Base-by-base conservation (phyloP, 2,329 filamentous ascomycete species). In the Fusarium redolens region DNA sequence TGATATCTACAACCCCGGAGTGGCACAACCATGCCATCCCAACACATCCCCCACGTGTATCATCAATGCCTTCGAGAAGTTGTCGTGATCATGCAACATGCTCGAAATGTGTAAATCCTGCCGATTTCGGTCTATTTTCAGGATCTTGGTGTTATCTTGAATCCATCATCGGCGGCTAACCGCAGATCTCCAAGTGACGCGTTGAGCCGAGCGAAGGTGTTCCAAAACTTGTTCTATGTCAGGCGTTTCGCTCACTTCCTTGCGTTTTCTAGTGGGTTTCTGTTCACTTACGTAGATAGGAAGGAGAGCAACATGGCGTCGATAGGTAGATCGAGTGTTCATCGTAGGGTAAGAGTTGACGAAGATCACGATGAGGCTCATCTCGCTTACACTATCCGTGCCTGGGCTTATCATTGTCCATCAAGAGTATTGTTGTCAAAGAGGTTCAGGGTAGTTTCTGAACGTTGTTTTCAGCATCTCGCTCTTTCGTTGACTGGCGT, bases 1-100 rank as follows among this genome's bases (percentile, higher is more conserved):
- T 38, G 65, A 48, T 69, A 65, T 59, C 65, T 59, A 52, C 51
- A 54, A 69, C 59, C 66, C 65, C 66, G 51, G 65, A 69, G 66
- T 69, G 65, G 22, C 56, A 35, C 18, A 13, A 52, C 65, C 25
- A 51, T 65, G 22, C 18, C 30, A 48, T 38, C 40, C 22, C 35
- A 40, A 10, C 50, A 41, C 25, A n/a, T 65, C 31, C 45, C 25
- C 41, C 44, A 63, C 51, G 33, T 48, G 35, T 33, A 30, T 25
- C 35, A 15, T 22, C 45, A 59, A 54, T 65, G 22, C 15, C 37
- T 69, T 69, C 58, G 45, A 54, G 65, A 69, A 69, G 20, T 25
- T 41, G 22, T 40, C 8, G 14, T 52, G 58, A 52, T 54, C 37
- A 65, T 65, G 65, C 51, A 69, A 18, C 14, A 50, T 44, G 35